Percentiles rank a stretch among this genome's conserved stretches.
Conservation (phyloP, 352 stramenopile species). For the Globisporangium canariense region DNA sequence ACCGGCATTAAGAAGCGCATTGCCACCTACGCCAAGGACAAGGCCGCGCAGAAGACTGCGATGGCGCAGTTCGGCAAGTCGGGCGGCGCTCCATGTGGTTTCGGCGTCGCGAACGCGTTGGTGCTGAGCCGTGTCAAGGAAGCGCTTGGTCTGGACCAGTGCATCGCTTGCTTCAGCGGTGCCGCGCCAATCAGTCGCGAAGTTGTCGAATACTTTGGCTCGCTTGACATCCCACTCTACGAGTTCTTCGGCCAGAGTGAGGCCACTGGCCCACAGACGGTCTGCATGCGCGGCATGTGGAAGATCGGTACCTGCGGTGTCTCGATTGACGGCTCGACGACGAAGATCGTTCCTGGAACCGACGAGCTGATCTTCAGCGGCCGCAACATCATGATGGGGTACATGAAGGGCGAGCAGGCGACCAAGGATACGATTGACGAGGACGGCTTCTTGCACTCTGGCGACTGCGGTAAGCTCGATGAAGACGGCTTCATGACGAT, state of each 20-base stretch:
- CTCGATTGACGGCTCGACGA: conserved; percentile 71
- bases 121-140: conserved; percentile 87
- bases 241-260: conserved; percentile 95
- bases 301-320: conserved; percentile 85
- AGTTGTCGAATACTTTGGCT: conserved; percentile 94
- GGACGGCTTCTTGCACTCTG: conserved; percentile 92
- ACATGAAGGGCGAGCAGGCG: conserved; percentile 75
- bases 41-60: conserved; percentile 71
- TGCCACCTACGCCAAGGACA: conserved; percentile 88
- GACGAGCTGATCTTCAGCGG: conserved; percentile 77
- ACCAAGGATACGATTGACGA: conserved; percentile 90
- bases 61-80: conserved; percentile 85
- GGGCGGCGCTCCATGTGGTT: conserved; percentile 85
- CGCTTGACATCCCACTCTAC: conserved; percentile 92
- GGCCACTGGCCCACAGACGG: conserved; percentile 80
- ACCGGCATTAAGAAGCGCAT: conserved; percentile 92
- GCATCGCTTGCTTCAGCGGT: conserved; percentile 62
- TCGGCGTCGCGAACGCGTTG: conserved; percentile 83
- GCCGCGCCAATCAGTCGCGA: conserved; percentile 93
- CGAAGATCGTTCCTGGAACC: conserved; percentile 49
- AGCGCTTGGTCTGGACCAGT: conserved; percentile 90
- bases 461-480: conserved; percentile 91
- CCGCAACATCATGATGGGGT: conserved; percentile 90
- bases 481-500: conserved; percentile 92
- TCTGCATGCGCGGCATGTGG: conserved; percentile 78